Conservation (phyloP, 805 yeast genomes). For the Suhomyces vadensis region DNA sequence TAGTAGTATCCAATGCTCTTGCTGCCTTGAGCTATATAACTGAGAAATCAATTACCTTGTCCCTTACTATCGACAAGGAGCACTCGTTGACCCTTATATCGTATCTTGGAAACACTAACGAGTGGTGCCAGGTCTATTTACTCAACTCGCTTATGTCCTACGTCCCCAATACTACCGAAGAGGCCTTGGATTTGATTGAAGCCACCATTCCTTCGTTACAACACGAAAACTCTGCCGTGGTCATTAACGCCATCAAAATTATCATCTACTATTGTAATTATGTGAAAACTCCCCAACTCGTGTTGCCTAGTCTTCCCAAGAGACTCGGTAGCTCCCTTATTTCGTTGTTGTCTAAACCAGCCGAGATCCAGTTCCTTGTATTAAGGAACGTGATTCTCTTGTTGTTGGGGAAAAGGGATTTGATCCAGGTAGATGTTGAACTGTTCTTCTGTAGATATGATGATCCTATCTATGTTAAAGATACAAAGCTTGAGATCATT, state of each 20-base stretch:
- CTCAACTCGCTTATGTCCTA: conserved; percentile 64
- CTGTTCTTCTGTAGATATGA: conserved; percentile 80
- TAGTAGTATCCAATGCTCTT: conserved; percentile 70
- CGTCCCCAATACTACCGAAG: conserved; percentile 69
- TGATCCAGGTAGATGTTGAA: conserved; percentile 67
- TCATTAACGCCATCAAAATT: conserved; percentile 70
- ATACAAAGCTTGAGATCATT: conserved; percentile 85
- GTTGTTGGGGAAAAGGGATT: conserved; percentile 61
- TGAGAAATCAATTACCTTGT: conserved; percentile 51
- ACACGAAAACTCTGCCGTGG: conserved; percentile 80
- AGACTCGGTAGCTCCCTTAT: conserved; percentile 69
- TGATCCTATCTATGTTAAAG: conserved; percentile 86
- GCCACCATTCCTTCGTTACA: conserved; percentile 67
- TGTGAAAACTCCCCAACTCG: conserved; percentile 54
- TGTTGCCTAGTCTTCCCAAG: conserved; percentile 55
- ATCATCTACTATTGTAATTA: conserved; percentile 75
- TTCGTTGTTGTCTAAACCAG: conserved; percentile 68
- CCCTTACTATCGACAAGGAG: conserved; percentile 52
- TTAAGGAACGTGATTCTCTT: conserved; percentile 78
- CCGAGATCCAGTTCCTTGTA: conserved; percentile 82
- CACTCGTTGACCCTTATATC: conserved; percentile 40
- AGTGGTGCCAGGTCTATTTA: conserved; percentile 75
- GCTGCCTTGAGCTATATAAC: conserved; percentile 67
- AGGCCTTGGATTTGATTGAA: conserved; percentile 67
- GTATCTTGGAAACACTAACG: conserved; percentile 42